Conservation (phyloP, 2,329 filamentous ascomycete genomes). For the Thielaviopsis musarum region DNA sequence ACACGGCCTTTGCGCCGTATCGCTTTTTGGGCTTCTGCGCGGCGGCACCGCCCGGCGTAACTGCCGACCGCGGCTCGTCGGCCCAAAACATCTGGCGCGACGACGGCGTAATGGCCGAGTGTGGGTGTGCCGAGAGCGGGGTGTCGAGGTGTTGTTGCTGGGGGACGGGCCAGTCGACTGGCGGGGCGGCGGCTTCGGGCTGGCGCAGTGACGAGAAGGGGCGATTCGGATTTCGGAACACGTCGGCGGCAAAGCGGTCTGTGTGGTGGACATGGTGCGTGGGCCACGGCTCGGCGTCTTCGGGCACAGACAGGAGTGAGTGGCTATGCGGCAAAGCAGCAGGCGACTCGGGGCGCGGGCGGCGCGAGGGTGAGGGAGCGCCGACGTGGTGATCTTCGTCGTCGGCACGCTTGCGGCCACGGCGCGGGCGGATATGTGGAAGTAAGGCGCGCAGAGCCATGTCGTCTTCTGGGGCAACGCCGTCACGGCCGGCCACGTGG, state of each 20-base stretch:
- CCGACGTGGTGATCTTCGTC: constrained; percentile 36
- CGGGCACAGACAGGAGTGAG: background rate
- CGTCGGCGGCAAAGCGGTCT: background rate
- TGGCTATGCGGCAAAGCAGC: background rate
- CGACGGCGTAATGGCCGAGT: constrained; percentile 58
- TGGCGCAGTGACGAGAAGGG: too few relatives aligned
- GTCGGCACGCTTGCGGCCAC: constrained; percentile 45
- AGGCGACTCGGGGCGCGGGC: constrained; percentile 29
- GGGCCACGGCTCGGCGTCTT: background rate
- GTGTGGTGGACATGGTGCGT: background rate
- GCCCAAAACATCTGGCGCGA: constrained; percentile 36
- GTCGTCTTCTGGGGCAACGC: constrained; percentile 73
- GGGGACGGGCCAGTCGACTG: background rate
- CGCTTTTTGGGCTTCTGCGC: constrained; percentile 28
- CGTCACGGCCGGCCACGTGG: constrained; percentile 53
- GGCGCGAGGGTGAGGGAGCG: constrained; percentile 42
- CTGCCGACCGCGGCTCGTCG: constrained; percentile 58
- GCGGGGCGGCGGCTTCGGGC: background rate
- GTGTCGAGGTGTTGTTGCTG: background rate
- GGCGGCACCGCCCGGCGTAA: constrained; percentile 45
- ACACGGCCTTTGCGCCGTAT: constrained; percentile 70
- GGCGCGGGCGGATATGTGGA: constrained; percentile 53
- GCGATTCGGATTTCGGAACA: background rate
- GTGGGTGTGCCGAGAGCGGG: constrained; percentile 26
- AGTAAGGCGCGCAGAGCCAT: constrained; percentile 71